Percentiles rank a stretch among this genome's conserved stretches.
Conservation (phyloP, 2,329 filamentous ascomycete genomes). For the Davidsoniella neocaledoniae region DNA sequence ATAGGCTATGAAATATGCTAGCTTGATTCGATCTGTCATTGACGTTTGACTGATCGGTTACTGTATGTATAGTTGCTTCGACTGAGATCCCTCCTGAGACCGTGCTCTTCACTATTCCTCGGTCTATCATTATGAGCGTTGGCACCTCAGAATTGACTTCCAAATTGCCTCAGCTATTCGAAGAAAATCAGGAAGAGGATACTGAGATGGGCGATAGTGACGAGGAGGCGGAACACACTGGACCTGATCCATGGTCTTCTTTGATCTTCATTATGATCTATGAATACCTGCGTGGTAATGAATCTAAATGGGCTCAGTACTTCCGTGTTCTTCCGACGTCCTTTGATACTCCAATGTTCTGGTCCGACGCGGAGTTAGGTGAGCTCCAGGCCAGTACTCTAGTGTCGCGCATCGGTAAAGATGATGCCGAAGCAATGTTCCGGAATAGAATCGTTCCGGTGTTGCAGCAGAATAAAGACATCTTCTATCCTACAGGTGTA, state of each 20-base stretch:
- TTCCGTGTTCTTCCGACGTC: conserved; percentile 52
- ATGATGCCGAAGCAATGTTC: conserved; percentile 55
- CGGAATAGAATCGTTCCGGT: conserved; percentile 33
- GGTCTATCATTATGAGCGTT: conserved; percentile 50
- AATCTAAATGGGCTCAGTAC: conserved; percentile 61
- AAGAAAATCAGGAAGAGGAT: conserved; percentile 17
- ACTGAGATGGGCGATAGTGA: conserved; percentile 19
- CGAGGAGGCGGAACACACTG: conserved; percentile 19
- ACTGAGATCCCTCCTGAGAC: conserved; percentile 57
- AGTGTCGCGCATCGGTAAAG: conserved; percentile 58
- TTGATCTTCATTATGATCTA: conserved; percentile 68
- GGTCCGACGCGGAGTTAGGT: conserved; percentile 51
- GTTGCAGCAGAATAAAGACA: conserved; percentile 26
- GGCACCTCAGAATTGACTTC: conserved; percentile 53
- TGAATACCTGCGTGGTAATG: conserved; percentile 42
- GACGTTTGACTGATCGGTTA: not conserved
- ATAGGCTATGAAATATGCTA: too few relatives aligned
- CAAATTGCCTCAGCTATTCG: conserved; percentile 38
- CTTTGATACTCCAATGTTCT: conserved; percentile 87
- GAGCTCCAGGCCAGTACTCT: conserved; percentile 64
- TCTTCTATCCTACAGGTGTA: conserved; percentile 28
- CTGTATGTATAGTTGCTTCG: conserved; percentile 41
- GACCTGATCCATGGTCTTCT: conserved; percentile 36
- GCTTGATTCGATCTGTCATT: too few relatives aligned
- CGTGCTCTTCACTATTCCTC: conserved; percentile 65